A percentile compares a stretch with the other conserved stretches of the same genome.
Evolutionary conservation across 192 early-diverging fungal genomes (phyloP).

Genomic region (Entomortierella lignicola): DNA sequence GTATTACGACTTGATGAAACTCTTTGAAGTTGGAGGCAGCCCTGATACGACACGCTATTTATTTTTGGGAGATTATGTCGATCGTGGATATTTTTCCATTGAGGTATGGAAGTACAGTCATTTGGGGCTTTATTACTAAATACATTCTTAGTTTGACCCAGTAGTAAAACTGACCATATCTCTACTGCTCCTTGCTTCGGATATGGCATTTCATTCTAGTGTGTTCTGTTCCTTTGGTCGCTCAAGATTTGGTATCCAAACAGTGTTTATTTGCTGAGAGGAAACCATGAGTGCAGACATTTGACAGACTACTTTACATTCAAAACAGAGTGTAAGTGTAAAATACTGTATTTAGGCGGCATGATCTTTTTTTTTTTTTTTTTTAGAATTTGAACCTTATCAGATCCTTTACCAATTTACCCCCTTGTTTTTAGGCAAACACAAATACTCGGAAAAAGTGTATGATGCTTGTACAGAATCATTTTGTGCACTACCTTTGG

Average conservation of each 20-base stretch:
- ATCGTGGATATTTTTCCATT: slow-evolving; percentile 96
- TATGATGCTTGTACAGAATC: slow-evolving; percentile 91
- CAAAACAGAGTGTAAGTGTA: slow-evolving; percentile 86
- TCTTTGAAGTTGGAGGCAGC: slow-evolving; percentile 95
- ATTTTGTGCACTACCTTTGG: slow-evolving; percentile 90
- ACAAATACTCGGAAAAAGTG: slow-evolving; percentile 92
- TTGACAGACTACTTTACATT: slow-evolving; percentile 98
- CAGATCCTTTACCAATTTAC: too few species aligned
- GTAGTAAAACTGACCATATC: background rate
- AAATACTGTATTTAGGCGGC: too few species aligned
- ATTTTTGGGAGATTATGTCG: slow-evolving; percentile 96
- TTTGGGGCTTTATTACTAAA: too few species aligned
- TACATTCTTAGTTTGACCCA: background rate
- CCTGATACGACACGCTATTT: slow-evolving; percentile 89
- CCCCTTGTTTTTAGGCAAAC: slow-evolving; percentile 71
- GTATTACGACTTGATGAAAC: slow-evolving; percentile 95
- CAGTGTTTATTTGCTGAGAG: slow-evolving; percentile 85
- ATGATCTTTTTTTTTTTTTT: background rate
- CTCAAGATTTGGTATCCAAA: slow-evolving; percentile 92
- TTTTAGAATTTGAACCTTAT: background rate
- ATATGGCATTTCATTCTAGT: slow-evolving; percentile 59
- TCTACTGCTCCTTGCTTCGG: background rate
- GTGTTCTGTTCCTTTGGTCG: slow-evolving; percentile 87
- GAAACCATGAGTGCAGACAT: slow-evolving; percentile 96
- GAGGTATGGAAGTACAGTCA: slow-evolving; percentile 65